These are phyloP conservation scores for Pestalotiopsis sp. DNA, from an alignment of 2,329 filamentous ascomycete genomes.

Conservation along the genomic window DNA sequence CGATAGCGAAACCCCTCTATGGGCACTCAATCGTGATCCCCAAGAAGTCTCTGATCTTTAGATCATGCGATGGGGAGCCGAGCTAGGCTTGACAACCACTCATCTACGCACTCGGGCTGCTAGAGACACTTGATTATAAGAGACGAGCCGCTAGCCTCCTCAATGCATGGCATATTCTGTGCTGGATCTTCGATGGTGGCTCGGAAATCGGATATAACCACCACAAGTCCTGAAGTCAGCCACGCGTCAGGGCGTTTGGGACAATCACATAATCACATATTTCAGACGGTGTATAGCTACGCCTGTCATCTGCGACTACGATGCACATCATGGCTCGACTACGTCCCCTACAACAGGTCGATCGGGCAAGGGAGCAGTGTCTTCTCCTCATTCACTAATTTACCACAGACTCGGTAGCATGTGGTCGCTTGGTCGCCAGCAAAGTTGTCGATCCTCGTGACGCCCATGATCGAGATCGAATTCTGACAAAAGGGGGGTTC, in stretches of 20 bases:
- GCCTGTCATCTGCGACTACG: neutral
- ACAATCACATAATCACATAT: neutral
- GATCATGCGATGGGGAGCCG: neutral
- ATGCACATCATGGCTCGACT: neutral
- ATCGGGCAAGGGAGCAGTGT: neutral
- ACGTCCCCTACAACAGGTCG: neutral
- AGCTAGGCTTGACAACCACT: conserved; percentile 4
- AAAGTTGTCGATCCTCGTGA: neutral
- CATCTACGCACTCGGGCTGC: neutral
- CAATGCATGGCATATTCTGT: neutral
- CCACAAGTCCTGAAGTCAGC: neutral
- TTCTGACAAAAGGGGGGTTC: neutral
- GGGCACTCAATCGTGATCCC: neutral
- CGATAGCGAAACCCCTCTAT: neutral
- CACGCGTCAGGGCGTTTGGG: neutral
- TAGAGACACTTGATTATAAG: neutral
- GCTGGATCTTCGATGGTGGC: neutral
- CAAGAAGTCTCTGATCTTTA: neutral
- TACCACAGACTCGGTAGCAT: neutral
- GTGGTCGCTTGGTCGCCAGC: neutral
- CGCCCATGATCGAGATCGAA: neutral
- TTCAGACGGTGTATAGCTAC: neutral
- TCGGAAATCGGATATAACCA: neutral
- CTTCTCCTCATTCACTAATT: neutral
- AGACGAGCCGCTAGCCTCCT: neutral